Evolutionary conservation across 108 stramenopile species (phyloP).

Genomic region (Pinguiococcus pyrenoidosus): DNA sequence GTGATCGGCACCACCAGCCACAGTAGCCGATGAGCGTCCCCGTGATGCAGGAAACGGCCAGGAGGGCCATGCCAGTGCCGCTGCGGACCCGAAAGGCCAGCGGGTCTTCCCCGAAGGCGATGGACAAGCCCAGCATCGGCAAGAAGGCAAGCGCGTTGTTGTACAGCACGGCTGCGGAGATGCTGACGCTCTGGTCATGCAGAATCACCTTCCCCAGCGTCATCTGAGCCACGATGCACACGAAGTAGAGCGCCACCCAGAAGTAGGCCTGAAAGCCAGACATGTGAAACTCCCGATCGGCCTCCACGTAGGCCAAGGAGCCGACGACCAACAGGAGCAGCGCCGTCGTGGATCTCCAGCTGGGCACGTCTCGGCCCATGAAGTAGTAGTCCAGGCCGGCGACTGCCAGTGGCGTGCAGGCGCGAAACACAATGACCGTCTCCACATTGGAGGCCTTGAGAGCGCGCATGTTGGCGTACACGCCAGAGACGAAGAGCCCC

Average conservation of each 20-base stretch:
- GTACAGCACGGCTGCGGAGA: constrained; percentile 8
- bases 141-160: constrained; percentile 1
- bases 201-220: constrained; percentile 14
- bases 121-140: constrained; percentile 3
- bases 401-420: constrained; percentile 61
- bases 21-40: constrained; percentile 1
- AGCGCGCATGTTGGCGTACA: constrained; percentile 33
- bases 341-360: constrained; percentile 45
- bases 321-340: constrained; percentile 40
- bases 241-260: constrained; percentile 9
- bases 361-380: constrained; percentile 66
- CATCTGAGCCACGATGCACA: constrained; percentile 11
- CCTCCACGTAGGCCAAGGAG: constrained; percentile 1
- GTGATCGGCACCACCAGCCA: constrained; percentile 3
- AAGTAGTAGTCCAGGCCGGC: constrained; percentile 55
- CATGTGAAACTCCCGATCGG: constrained; percentile 6
- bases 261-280: constrained; percentile 4
- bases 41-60: background rate
- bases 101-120: background rate
- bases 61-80: background rate
- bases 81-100: background rate
- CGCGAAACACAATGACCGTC: constrained; percentile 79
- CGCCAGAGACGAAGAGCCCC: background rate
- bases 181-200: background rate
- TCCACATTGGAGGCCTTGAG: constrained; percentile 67